Conservation (phyloP, 345 rosid genomes). For the Hibiscus tridactylites region DNA sequence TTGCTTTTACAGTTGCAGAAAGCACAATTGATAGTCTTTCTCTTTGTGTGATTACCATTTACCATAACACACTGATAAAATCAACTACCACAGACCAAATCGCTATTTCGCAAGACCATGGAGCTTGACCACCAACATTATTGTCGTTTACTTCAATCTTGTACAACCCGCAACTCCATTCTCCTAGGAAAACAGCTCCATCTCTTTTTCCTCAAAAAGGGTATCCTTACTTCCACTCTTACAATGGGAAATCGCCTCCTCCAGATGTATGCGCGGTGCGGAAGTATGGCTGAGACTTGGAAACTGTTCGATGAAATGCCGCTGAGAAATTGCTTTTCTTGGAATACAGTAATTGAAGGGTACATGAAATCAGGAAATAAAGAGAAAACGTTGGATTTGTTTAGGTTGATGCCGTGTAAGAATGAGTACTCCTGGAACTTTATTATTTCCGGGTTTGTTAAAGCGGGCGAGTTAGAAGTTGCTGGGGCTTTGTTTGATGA, state of each 20-base stretch:
- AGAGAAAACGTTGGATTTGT: conserved; percentile 30
- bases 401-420: conserved; percentile 46
- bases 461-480: conserved; percentile 39
- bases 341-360: conserved; percentile 70
- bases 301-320: conserved; percentile 70
- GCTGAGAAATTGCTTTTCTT: conserved; percentile 47
- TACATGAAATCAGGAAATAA: conserved; percentile 44
- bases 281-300: conserved; percentile 30
- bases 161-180: conserved; percentile 27
- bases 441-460: conserved; percentile 56
- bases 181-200: conserved; percentile 48
- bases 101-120: conserved; percentile 3
- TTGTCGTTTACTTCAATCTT: conserved; percentile 31
- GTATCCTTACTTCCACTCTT: conserved; percentile 37
- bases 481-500: conserved; percentile 48
- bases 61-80: background rate
- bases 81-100: background rate
- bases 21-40: background rate
- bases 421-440: conserved; percentile 65
- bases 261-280: conserved; percentile 34
- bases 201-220: conserved; percentile 45
- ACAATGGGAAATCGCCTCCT: conserved; percentile 52
- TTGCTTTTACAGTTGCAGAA: background rate
- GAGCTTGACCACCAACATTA: conserved; percentile 17
- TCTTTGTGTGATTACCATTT: background rate